Evolutionary conservation across 2,329 filamentous ascomycete species (phyloP).

Genomic region (Rachicladosporium sp.): DNA sequence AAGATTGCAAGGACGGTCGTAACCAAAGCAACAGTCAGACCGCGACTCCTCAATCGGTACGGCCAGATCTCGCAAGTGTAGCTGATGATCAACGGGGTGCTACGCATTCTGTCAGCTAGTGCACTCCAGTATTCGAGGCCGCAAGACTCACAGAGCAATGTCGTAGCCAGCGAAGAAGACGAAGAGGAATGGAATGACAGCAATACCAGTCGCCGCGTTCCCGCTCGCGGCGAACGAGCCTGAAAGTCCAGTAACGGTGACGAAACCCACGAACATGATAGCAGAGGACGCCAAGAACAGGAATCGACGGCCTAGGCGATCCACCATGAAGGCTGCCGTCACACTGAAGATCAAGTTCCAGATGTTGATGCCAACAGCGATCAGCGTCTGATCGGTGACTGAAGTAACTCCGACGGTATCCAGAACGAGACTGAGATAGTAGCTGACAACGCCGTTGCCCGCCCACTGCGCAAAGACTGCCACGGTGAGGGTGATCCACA

Average conservation of each 20-base stretch:
- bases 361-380: slow-evolving; percentile 24
- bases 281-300: slow-evolving; percentile 38
- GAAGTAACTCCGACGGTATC: slow-evolving; percentile 19
- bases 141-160: slow-evolving; percentile 27
- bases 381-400: slow-evolving; percentile 16
- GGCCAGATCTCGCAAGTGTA: slow-evolving; percentile 7
- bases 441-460: slow-evolving; percentile 3
- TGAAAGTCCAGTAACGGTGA: slow-evolving; percentile 24
- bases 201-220: slow-evolving; percentile 24
- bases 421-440: slow-evolving; percentile 20
- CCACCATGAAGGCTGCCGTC: slow-evolving; percentile 26
- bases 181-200: slow-evolving; percentile 47
- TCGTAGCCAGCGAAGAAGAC: slow-evolving; percentile 48
- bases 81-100: slow-evolving; percentile 1
- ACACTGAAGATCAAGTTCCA: slow-evolving; percentile 31
- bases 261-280: slow-evolving; percentile 41
- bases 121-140: too few relatives aligned
- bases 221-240: slow-evolving; percentile 36
- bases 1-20: slow-evolving; percentile 4
- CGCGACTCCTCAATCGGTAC: slow-evolving; percentile 5
- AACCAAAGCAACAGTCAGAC: slow-evolving; percentile 3
- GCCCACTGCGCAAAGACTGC: slow-evolving; percentile 21
- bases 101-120: too few relatives aligned
- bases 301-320: slow-evolving; percentile 29
- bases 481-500: slow-evolving; percentile 30